Conservation (phyloP, 169 alveolate genomes). For the Cryptosporidium bovis region DNA sequence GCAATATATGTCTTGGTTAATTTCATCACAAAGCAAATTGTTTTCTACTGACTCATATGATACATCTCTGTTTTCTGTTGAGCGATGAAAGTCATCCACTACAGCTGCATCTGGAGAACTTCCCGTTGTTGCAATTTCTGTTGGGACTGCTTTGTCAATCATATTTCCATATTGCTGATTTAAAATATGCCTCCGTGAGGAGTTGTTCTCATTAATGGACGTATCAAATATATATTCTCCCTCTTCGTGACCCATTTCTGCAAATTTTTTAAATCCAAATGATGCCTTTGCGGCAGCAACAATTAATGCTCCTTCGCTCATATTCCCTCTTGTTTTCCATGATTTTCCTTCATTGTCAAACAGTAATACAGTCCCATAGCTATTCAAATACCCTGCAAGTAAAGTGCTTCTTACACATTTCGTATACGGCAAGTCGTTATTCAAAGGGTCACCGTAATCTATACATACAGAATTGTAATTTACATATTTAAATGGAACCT, state of each 20-base stretch:
- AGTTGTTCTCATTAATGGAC: not conserved
- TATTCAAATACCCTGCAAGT: constrained; percentile 87
- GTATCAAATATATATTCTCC: constrained; percentile 1
- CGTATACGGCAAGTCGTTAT: constrained; percentile 22
- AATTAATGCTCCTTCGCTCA: constrained; percentile 91
- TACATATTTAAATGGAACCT: constrained; percentile 7
- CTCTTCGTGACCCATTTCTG: constrained; percentile 1
- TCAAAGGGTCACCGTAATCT: constrained; percentile 64
- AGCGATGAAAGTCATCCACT: not conserved
- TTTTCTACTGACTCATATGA: constrained; percentile 1
- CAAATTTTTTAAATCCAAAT: constrained; percentile 68
- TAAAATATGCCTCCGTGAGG: constrained; percentile 2
- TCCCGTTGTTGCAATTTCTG: constrained; percentile 38
- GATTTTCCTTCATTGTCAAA: constrained; percentile 78
- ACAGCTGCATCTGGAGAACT: constrained; percentile 37
- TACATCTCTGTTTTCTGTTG: too few relatives aligned
- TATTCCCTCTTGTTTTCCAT: constrained; percentile 87
- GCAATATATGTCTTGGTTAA: not conserved
- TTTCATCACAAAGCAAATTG: constrained; percentile 10
- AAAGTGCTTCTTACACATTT: constrained; percentile 81
- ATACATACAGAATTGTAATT: constrained; percentile 60
- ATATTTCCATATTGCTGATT: not conserved
- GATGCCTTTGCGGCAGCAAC: constrained; percentile 92
- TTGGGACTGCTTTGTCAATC: not conserved
- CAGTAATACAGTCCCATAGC: constrained; percentile 84